Evolutionary conservation across 164 flowering plant genomes (phyloP).

Genomic region (Vitis rupestris): DNA sequence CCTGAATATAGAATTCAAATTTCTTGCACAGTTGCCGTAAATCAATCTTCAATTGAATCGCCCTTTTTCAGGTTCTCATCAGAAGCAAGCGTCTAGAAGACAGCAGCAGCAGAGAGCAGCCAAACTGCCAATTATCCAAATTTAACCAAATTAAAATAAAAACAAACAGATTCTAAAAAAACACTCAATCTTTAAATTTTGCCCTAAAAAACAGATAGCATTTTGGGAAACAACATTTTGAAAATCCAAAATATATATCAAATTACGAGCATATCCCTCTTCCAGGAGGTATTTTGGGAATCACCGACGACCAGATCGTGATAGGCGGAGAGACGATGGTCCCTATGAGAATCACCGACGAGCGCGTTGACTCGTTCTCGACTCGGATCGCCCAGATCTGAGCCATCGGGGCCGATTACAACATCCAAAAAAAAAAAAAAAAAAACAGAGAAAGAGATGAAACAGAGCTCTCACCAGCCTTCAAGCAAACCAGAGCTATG

Average conservation of each 20-base stretch:
- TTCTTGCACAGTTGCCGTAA: neutral
- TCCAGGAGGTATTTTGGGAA: too few relatives aligned
- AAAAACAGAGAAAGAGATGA: slow-evolving; percentile 5
- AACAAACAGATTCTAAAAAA: neutral
- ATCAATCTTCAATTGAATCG: neutral
- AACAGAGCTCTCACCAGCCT: slow-evolving; percentile 49
- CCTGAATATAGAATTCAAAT: too few relatives aligned
- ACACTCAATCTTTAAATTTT: neutral
- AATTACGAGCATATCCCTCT: too few relatives aligned
- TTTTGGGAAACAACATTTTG: too few relatives aligned
- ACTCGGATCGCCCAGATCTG: slow-evolving; percentile 15
- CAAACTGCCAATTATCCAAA: slow-evolving; percentile 35
- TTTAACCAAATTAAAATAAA: neutral
- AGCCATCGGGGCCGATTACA: neutral
- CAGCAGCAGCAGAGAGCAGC: slow-evolving; percentile 75
- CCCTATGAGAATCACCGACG: too few relatives aligned
- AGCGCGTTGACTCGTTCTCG: too few relatives aligned
- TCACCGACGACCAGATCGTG: too few relatives aligned
- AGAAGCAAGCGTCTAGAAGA: slow-evolving; percentile 57
- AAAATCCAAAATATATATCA: too few relatives aligned
- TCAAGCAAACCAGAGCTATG: slow-evolving; percentile 37
- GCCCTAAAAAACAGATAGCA: neutral
- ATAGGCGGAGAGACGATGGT: too few relatives aligned
- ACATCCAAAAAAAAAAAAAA: neutral
- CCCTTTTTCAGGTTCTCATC: slow-evolving; percentile 5